Evolutionary conservation across 2,329 filamentous ascomycete genomes (phyloP).

Genomic region (Blastomyces emzantsi): DNA sequence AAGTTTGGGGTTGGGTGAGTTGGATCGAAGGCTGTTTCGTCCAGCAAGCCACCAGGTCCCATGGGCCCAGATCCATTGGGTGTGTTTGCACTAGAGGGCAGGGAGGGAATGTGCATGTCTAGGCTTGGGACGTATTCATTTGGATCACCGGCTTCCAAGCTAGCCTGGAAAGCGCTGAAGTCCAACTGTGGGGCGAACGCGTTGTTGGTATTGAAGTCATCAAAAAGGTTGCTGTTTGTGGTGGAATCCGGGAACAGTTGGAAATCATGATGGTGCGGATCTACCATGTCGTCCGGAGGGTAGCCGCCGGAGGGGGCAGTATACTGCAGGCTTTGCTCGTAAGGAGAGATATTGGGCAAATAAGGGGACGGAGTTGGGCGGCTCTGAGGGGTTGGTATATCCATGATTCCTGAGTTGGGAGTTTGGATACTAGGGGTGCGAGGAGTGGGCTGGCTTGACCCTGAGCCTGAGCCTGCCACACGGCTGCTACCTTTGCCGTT

Average conservation of each 20-base stretch:
- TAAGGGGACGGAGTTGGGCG: constrained; percentile 25
- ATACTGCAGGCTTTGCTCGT: constrained; percentile 22
- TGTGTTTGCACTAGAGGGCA: constrained; percentile 17
- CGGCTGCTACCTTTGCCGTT: constrained; percentile 57
- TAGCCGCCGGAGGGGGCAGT: constrained; percentile 9
- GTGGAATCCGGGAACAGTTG: constrained; percentile 20
- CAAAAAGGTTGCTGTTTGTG: constrained; percentile 16
- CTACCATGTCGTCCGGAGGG: constrained; percentile 5
- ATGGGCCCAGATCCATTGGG: constrained; percentile 17
- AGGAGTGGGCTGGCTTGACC: constrained; percentile 45
- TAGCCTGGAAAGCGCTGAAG: constrained; percentile 23
- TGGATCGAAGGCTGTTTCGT: constrained; percentile 19
- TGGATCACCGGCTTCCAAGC: constrained; percentile 23
- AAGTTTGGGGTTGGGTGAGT: constrained; percentile 8
- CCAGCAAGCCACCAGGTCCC: constrained; percentile 18
- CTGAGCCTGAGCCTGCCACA: constrained; percentile 24
- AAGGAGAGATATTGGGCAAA: constrained; percentile 13
- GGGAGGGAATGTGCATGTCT: constrained; percentile 22
- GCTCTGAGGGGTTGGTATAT: constrained; percentile 43
- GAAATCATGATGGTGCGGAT: constrained; percentile 20
- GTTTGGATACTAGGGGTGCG: constrained; percentile 56
- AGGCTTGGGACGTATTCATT: constrained; percentile 22
- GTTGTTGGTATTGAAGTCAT: constrained; percentile 16
- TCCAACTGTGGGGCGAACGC: constrained; percentile 19
- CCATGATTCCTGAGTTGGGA: constrained; percentile 48